phyloP scores from a whole-genome alignment of 2,329 filamentous ascomycete species.

The Mariannaea sp. region DNA sequence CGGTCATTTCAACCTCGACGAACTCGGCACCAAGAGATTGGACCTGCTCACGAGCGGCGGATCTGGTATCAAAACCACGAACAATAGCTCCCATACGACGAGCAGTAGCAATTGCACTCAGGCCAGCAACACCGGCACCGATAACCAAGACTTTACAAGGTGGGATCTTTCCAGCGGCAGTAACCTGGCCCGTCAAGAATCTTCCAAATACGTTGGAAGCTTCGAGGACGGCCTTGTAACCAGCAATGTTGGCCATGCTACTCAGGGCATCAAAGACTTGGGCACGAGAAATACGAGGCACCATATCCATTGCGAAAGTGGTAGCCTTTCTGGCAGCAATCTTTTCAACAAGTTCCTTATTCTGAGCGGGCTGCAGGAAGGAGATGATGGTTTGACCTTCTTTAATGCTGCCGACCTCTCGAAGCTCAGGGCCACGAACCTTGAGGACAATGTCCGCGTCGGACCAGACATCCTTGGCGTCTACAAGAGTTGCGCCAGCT shows the following conservation, averaged over 20 bases:
- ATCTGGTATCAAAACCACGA: constrained; percentile 86
- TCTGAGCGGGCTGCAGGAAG: constrained; percentile 82
- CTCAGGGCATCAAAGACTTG: constrained; percentile 88
- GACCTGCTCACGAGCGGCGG: constrained; percentile 87
- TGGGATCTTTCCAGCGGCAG: constrained; percentile 87
- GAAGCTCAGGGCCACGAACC: constrained; percentile 73
- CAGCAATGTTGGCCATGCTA: constrained; percentile 93
- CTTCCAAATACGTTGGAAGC: constrained; percentile 88
- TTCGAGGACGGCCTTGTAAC: constrained; percentile 89
- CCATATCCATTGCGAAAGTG: constrained; percentile 89
- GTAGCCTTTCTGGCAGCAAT: constrained; percentile 74
- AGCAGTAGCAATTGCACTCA: constrained; percentile 87
- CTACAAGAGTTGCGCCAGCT: constrained; percentile 78
- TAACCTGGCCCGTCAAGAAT: constrained; percentile 87
- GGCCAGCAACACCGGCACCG: constrained; percentile 84
- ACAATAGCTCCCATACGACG: constrained; percentile 87
- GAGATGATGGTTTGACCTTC: constrained; percentile 77
- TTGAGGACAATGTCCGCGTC: constrained; percentile 82
- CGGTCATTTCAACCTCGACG: constrained; percentile 81
- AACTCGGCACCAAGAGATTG: constrained; percentile 90
- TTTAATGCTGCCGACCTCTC: constrained; percentile 71
- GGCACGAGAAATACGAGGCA: constrained; percentile 85
- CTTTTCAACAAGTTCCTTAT: constrained; percentile 73
- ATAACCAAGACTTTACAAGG: constrained; percentile 91
- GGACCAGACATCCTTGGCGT: constrained; percentile 71